Conservation (phyloP, 768 basidiomycete genomes). For the Suillus brevipes region DNA sequence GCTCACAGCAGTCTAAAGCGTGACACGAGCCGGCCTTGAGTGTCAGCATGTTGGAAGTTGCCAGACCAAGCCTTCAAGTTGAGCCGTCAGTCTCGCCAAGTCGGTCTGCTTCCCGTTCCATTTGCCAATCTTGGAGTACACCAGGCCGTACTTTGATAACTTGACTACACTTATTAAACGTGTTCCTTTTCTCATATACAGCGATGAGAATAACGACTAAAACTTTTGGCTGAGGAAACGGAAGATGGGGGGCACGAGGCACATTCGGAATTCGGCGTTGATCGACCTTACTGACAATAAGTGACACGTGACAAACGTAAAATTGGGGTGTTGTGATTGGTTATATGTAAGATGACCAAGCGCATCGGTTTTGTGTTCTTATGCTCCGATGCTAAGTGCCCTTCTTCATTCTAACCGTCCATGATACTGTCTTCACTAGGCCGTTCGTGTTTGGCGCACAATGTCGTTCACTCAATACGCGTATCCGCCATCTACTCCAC, state of each 20-base stretch:
- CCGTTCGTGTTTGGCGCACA: neutral
- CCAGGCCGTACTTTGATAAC: slow-evolving; percentile 4
- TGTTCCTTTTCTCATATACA: neutral
- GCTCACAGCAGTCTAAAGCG: neutral
- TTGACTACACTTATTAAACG: neutral
- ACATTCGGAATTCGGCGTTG: neutral
- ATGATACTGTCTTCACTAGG: slow-evolving; percentile 2
- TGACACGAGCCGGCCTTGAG: neutral
- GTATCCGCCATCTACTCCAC: slow-evolving; percentile 3
- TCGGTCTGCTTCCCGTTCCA: slow-evolving; percentile 6
- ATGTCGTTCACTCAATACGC: slow-evolving; percentile 3
- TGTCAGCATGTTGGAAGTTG: slow-evolving; percentile 16
- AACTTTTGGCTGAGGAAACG: neutral
- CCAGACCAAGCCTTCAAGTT: slow-evolving; percentile 13
- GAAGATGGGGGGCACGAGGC: neutral
- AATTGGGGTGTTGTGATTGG: neutral
- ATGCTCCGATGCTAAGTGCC: neutral
- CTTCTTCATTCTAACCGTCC: neutral
- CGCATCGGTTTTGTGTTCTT: neutral
- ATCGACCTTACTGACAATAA: neutral
- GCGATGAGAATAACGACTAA: neutral
- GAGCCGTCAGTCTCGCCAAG: neutral
- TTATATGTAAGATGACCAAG: neutral
- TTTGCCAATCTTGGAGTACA: slow-evolving; percentile 20
- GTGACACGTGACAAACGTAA: neutral